Conservation (phyloP, 257 asterid genomes). For the Mentha longifolia region DNA sequence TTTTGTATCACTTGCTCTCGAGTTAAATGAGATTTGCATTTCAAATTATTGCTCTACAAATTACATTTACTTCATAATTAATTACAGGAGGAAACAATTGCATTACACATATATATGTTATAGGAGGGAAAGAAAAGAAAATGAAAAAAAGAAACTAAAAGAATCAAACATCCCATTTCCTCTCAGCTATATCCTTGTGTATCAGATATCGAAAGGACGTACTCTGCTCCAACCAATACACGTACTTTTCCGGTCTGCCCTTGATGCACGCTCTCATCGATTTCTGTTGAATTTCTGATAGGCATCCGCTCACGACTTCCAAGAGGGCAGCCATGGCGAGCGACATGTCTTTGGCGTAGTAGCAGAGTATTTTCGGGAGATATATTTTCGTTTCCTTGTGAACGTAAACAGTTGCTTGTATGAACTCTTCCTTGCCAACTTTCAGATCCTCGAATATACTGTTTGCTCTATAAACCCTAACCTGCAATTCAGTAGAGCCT, state of each 20-base stretch:
- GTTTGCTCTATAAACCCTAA: constrained; percentile 66
- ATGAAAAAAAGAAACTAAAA: not conserved
- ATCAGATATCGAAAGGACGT: constrained; percentile 72
- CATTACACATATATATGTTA: not conserved
- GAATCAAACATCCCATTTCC: constrained; percentile 35
- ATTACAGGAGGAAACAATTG: constrained; percentile 27
- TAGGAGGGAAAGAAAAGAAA: not conserved
- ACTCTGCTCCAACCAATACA: constrained; percentile 74
- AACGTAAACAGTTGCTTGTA: constrained; percentile 56
- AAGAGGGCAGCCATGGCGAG: constrained; percentile 52
- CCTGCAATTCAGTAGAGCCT: constrained; percentile 48
- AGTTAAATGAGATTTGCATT: too few species aligned
- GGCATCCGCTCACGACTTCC: constrained; percentile 55
- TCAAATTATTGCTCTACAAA: constrained; percentile 17
- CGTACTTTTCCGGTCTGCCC: constrained; percentile 61
- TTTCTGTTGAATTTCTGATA: constrained; percentile 62
- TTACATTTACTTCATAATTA: constrained; percentile 35
- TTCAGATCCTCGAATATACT: constrained; percentile 71
- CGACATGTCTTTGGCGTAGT: constrained; percentile 83
- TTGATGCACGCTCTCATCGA: constrained; percentile 50
- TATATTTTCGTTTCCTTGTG: constrained; percentile 65
- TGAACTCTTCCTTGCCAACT: constrained; percentile 77
- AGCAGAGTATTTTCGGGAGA: constrained; percentile 66
- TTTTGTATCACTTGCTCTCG: too few species aligned
- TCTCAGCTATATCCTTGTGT: constrained; percentile 57